Conservation (phyloP, 192 early-diverging fungal genomes). For the Geranomyces michiganensis region DNA sequence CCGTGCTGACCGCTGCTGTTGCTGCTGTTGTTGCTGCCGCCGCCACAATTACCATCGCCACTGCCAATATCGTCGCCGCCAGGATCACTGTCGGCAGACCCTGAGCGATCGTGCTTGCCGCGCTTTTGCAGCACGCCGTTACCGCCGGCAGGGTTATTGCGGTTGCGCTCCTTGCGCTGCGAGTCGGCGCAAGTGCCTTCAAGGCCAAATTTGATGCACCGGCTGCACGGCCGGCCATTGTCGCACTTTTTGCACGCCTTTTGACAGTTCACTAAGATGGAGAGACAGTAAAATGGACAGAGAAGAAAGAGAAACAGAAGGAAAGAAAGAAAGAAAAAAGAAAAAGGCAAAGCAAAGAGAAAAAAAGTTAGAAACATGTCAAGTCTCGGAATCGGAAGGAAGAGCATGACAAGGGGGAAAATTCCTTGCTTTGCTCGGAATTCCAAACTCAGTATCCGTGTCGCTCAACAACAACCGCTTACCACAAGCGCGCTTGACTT, state of each 20-base stretch:
- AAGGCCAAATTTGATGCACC: conserved; percentile 77
- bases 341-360: neutral
- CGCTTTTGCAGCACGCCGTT: conserved; percentile 62
- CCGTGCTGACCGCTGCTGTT: neutral
- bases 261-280: conserved; percentile 70
- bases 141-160: too few species aligned
- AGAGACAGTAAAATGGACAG: neutral
- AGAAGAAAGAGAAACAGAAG: neutral
- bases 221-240: conserved; percentile 74
- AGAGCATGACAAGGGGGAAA: neutral
- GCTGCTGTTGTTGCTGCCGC: too few species aligned
- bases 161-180: conserved; percentile 63
- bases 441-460: neutral
- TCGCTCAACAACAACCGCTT: conserved; percentile 27
- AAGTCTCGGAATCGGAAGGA: too few species aligned
- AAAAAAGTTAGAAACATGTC: too few species aligned
- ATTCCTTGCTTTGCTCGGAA: neutral
- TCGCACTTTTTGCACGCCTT: conserved; percentile 92
- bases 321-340: too few species aligned
- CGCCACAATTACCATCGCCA: too few species aligned
- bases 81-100: too few species aligned
- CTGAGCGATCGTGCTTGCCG: conserved; percentile 65
- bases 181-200: conserved; percentile 74
- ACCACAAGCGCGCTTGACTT: conserved; percentile 91
- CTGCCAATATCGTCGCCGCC: too few species aligned